Base-by-base conservation (phyloP, 2,329 filamentous ascomycete genomes). In the Cladosporium austrohemisphaericum region DNA sequence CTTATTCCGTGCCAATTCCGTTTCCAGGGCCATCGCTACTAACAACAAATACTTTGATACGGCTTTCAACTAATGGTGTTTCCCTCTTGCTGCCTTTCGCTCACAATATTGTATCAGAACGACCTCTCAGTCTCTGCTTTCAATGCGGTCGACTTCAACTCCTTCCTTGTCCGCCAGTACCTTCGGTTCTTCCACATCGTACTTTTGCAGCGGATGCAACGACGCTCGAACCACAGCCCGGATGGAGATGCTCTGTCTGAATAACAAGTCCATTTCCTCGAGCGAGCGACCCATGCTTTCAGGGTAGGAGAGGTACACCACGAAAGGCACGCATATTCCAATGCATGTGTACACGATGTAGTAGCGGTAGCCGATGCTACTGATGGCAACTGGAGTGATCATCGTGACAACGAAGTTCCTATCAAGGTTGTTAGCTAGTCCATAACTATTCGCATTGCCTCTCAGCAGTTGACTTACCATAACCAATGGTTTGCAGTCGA, bases 401-500 rank as follows among this genome's bases (percentile, higher is more conserved):
- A 29, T 26, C 26, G 25, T 25, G 47, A 67, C 70, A 70, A 75
- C 18, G 13, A 36, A 29, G 20, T 25, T 29, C 22, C 25, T 41
- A 41, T 3, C n/a, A 29, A 29, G 10, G 25, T 13, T 23, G 33
- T 36, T 13, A 36, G 33, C 13, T 13, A 29, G 26, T 11, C 26
- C n/a, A 9, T 19, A 10, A 20, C 11, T 9, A 20, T 9, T 18
- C 18, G 16, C 11, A 31, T 4, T 13, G 5, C 14, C 29, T 31
- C 18, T 36, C 76, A 66, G 16, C 14, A 20, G 5, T 18, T 20
- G 7, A 20, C 33, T 36, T 36, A 36, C 70, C 71, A 75, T 18
- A 76, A 66, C 75, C 75, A 77, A 55, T 76, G 73, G 55, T 75
- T 76, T 1, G 75, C 77, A 0, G 77, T 81, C 0, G 75, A 77